Conservation (phyloP, 2,329 filamentous ascomycete species). For the Hymenoscyphus occultus region DNA sequence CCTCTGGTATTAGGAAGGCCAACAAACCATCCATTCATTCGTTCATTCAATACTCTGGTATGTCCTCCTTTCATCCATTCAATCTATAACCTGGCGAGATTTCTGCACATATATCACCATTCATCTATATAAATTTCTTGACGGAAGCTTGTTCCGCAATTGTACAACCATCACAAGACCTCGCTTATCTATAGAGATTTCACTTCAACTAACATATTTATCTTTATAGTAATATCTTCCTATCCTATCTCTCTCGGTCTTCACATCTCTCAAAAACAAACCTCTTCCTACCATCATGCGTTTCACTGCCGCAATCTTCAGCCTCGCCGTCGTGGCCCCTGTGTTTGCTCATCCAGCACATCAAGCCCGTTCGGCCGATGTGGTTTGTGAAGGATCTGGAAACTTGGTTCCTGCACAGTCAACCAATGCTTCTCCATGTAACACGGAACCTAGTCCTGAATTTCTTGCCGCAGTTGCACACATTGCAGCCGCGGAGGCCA, state of each 20-base stretch:
- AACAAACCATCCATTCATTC: neutral
- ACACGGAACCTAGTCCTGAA: slow-evolving; percentile 23
- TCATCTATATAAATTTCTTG: neutral
- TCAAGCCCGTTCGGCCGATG: slow-evolving; percentile 9
- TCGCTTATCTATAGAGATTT: neutral
- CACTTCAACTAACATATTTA: neutral
- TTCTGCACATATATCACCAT: neutral
- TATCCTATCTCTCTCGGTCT: neutral
- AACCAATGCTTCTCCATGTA: slow-evolving; percentile 19
- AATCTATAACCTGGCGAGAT: neutral
- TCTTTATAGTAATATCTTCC: neutral
- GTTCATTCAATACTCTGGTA: neutral
- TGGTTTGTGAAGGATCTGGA: neutral
- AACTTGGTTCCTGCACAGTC: neutral
- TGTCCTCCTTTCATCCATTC: slow-evolving; percentile 2
- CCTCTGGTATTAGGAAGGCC: neutral
- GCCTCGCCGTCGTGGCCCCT: slow-evolving; percentile 18
- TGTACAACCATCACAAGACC: slow-evolving; percentile 1
- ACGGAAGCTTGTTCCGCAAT: neutral
- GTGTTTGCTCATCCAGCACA: slow-evolving; percentile 20
- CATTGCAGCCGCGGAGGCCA: slow-evolving; percentile 20
- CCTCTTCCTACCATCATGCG: slow-evolving; percentile 11
- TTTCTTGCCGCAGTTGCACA: slow-evolving; percentile 20
- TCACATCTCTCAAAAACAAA: slow-evolving; percentile 1
- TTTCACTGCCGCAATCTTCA: slow-evolving; percentile 22